Evolutionary conservation across 2,329 filamentous ascomycete genomes (phyloP).

Genomic region (Phoma sp.): DNA sequence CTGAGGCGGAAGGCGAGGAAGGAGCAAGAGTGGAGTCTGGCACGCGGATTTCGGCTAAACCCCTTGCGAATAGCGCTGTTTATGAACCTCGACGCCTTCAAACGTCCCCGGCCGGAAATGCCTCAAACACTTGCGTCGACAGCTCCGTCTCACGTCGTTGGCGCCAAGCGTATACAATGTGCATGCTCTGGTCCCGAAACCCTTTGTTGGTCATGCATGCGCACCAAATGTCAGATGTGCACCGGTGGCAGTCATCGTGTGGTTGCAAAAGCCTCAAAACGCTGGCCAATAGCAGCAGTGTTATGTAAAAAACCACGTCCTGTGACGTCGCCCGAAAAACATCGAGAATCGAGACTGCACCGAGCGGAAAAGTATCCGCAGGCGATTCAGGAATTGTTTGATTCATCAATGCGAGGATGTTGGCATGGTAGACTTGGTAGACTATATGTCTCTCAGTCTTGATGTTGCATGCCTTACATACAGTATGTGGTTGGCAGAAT

Average conservation of each 20-base stretch:
- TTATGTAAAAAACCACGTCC: slow-evolving; percentile 17
- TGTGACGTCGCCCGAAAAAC: slow-evolving; percentile 18
- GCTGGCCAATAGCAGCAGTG: slow-evolving; percentile 10
- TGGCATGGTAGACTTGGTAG: too few species aligned
- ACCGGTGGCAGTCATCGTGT: slow-evolving; percentile 15
- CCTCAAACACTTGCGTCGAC: slow-evolving; percentile 21
- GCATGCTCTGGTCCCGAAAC: neutral
- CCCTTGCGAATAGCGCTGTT: slow-evolving; percentile 14
- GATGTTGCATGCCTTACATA: neutral
- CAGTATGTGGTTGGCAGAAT: neutral
- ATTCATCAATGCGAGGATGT: too few species aligned
- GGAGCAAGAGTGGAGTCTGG: slow-evolving; percentile 14
- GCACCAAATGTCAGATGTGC: slow-evolving; percentile 6
- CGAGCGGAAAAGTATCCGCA: neutral
- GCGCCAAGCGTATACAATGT: slow-evolving; percentile 2
- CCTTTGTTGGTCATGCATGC: slow-evolving; percentile 5
- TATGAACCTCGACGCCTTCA: slow-evolving; percentile 1
- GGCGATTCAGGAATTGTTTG: neutral
- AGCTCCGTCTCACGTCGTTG: slow-evolving; percentile 8
- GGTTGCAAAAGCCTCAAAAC: slow-evolving; percentile 8
- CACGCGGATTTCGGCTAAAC: slow-evolving; percentile 18
- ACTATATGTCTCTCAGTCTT: too few species aligned
- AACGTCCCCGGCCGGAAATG: slow-evolving; percentile 22
- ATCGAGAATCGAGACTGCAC: neutral
- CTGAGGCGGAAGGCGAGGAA: slow-evolving; percentile 15